Base-by-base conservation (phyloP, 441 rosid species). In the Arabidopsis hybrid region DNA sequence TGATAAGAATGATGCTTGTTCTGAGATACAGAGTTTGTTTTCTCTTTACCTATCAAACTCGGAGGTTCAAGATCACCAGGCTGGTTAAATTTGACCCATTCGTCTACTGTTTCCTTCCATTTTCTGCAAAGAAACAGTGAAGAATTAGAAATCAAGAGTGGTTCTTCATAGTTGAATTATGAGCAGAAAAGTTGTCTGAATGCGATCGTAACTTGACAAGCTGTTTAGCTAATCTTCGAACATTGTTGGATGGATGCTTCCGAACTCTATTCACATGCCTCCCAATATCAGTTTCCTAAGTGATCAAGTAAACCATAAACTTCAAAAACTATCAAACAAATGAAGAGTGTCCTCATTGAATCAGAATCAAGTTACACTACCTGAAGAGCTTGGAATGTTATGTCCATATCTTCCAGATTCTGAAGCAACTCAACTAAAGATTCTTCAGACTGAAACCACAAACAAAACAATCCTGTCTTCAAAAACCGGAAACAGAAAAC, bases 31-130 rank as follows among this genome's bases (percentile, higher is more conserved):
- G 35, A 49, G 10, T 59, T 59, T 60, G 35, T 35, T 10, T 31
- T 49, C 3, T 52, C 29, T 36, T 65, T 93, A 89, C 97, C 96
- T 85, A 95, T 87, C 18, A 91, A 81, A 69, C 82, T 82, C 35
- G 96, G 79, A 65, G 99, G 83, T 62, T 88, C 91, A 43, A 70
- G 81, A 78, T 89, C 92, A 73, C 89, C 85, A 64, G 94, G 87
- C 71, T 87, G 92, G 85, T 95, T 92, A 80, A 83, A 66, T 79
- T 81, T 88, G 77, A 95, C 96, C 98, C 98, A 92, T 76, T 92
- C 98, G 66, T 95, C 98, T n/a, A 92, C 96, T 42, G 83, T 92
- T 59, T 87, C 97, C 67, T 92, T 95, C 99, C 99, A 95, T 80
- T 92, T 95, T 82, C 98, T 95, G 83, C 60, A 75, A 39, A 73